Conservation (phyloP, 2,329 filamentous ascomycete species). For the Diaporthe nobilis region DNA sequence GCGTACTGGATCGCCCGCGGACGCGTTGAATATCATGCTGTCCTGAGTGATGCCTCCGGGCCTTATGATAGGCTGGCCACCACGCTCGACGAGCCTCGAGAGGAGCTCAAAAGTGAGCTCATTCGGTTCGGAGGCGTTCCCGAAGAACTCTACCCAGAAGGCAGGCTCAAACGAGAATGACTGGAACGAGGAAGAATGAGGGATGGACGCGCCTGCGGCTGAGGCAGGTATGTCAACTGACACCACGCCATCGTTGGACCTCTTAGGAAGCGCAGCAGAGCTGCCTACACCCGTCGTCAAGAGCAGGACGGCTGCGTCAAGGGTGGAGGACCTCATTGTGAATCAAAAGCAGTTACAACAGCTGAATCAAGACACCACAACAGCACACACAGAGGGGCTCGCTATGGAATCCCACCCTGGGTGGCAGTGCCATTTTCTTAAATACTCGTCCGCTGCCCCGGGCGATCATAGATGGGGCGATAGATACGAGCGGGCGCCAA, state of each 20-base stretch:
- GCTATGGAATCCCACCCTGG: not conserved
- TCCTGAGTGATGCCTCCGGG: constrained; percentile 16
- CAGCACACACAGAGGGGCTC: not conserved
- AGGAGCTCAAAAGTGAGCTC: constrained; percentile 22
- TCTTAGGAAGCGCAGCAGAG: constrained; percentile 2
- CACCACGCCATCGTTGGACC: not conserved
- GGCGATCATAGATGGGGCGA: not conserved
- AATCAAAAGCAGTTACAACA: not conserved
- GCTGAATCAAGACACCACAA: not conserved
- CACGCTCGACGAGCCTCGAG: constrained; percentile 23
- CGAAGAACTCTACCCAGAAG: constrained; percentile 29
- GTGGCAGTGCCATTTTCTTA: not conserved
- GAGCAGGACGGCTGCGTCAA: constrained; percentile 23
- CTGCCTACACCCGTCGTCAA: not conserved
- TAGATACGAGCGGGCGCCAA: not conserved
- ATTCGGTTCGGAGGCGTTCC: constrained; percentile 21
- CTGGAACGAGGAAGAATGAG: constrained; percentile 22
- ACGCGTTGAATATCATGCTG: constrained; percentile 28
- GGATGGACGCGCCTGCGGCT: constrained; percentile 14
- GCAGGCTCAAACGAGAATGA: constrained; percentile 26
- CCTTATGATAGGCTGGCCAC: constrained; percentile 2
- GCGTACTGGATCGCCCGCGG: constrained; percentile 10
- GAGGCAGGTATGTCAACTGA: constrained; percentile 14
- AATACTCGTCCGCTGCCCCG: not conserved
- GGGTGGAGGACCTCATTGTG: constrained; percentile 23